Percentiles rank a stretch among this genome's conserved stretches.
Conservation (phyloP, 1,284 basidiomycete species). For the Ceratobasidium sp. region DNA sequence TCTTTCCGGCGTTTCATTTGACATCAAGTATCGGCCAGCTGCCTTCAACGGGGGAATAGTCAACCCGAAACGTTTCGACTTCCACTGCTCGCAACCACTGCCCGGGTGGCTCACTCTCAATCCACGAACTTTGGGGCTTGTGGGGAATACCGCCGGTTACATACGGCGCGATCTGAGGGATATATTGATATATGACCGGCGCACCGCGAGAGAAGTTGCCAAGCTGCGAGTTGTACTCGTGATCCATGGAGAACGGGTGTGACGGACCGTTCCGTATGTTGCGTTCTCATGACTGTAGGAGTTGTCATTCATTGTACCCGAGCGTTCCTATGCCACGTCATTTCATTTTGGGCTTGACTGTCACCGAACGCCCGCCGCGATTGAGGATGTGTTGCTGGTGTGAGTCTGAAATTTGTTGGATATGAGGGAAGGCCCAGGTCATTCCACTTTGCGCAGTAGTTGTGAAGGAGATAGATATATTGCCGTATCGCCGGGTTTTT, state of each 20-base stretch:
- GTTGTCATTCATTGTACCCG: background rate
- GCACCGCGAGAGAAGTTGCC: slow-evolving; percentile 10
- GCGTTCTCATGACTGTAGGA: background rate
- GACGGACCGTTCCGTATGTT: background rate
- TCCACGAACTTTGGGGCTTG: slow-evolving; percentile 6
- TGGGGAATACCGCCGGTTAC: slow-evolving; percentile 9
- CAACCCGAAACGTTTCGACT: background rate
- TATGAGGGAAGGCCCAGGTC: background rate
- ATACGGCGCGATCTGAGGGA: slow-evolving; percentile 24
- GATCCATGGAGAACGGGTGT: slow-evolving; percentile 1
- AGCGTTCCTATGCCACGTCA: slow-evolving; percentile 12
- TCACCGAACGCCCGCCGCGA: background rate
- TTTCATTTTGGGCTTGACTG: background rate
- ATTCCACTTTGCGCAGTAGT: background rate
- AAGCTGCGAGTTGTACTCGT: slow-evolving; percentile 6
- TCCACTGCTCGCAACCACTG: slow-evolving; percentile 4
- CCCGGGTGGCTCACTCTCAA: slow-evolving; percentile 3
- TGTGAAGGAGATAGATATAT: background rate
- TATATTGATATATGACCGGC: slow-evolving; percentile 7
- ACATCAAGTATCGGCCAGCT: slow-evolving; percentile 5
- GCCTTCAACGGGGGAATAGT: background rate
- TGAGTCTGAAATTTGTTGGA: background rate
- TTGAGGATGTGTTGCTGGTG: background rate
- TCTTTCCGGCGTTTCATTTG: slow-evolving; percentile 2
- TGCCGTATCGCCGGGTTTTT: background rate